phyloP scores from a whole-genome alignment of 345 rosid genomes.

The Pistacia vera region DNA sequence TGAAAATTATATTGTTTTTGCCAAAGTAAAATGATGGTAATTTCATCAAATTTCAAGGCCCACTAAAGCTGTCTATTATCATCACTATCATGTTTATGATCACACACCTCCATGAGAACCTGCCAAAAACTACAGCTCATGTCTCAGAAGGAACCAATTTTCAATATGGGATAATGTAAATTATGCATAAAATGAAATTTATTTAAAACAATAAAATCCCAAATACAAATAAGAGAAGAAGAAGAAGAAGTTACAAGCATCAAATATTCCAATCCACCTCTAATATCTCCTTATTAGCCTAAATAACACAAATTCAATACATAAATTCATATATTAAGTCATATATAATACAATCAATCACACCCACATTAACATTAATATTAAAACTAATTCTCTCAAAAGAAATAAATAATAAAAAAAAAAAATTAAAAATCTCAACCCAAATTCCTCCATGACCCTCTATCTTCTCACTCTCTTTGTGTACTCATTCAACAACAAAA shows the following conservation, averaged over 20 bases:
- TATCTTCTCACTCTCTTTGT: no score
- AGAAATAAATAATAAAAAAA: background rate
- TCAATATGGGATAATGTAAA: background rate
- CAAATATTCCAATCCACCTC: background rate
- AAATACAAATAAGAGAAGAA: conserved; percentile 2
- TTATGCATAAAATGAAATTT: background rate
- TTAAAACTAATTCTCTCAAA: conserved; percentile 8
- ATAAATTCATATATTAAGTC: background rate
- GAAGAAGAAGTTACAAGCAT: background rate
- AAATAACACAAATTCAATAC: background rate
- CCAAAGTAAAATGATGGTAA: background rate
- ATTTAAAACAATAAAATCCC: conserved; percentile 4
- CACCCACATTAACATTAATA: conserved; percentile 3
- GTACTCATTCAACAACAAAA: no score
- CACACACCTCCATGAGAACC: background rate
- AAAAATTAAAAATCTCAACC: background rate
- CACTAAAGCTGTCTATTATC: background rate
- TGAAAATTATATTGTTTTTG: background rate
- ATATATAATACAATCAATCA: conserved; percentile 12
- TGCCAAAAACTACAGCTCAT: conserved; percentile 7
- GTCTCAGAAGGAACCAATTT: background rate
- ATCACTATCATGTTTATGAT: background rate
- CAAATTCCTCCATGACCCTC: background rate
- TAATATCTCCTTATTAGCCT: background rate
- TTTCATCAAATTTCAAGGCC: conserved; percentile 8